A percentile compares a stretch with the other conserved stretches of the same genome.
Evolutionary conservation across 228 moss, liverwort and hornwort species (phyloP).

Genomic region (Sphagnum fallax): DNA sequence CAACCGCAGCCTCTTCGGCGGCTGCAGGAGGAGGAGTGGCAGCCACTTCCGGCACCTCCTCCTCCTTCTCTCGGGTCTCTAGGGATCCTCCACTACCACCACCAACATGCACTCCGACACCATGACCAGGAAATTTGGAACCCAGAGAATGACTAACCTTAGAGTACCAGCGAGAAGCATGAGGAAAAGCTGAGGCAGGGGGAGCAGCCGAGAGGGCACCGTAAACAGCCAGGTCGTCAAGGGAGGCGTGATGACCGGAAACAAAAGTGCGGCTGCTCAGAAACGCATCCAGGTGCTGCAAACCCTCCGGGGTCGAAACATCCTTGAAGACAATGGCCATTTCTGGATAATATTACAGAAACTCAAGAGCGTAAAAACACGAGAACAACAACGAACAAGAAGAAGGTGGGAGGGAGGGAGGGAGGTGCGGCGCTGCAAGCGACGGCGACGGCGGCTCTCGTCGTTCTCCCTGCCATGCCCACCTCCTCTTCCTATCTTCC

Average conservation of each 20-base stretch:
- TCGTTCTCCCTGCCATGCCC: too few species aligned
- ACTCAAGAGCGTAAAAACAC: too few species aligned
- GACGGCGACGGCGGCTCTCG: too few species aligned
- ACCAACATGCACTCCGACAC: conserved; percentile 28
- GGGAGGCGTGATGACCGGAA: conserved; percentile 27
- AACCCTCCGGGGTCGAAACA: conserved; percentile 25
- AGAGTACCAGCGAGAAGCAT: conserved; percentile 47
- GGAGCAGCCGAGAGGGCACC: conserved; percentile 25
- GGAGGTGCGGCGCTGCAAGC: too few species aligned
- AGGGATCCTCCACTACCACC: conserved; percentile 5
- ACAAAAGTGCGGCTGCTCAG: conserved; percentile 54
- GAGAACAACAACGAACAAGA: too few species aligned
- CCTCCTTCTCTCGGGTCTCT: not conserved
- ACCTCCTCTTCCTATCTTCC: too few species aligned
- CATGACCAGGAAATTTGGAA: conserved; percentile 31
- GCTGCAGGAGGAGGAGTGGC: conserved; percentile 19
- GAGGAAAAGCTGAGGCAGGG: conserved; percentile 11
- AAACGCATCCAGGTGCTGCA: conserved; percentile 51
- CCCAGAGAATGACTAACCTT: conserved; percentile 45
- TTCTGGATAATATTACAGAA: too few species aligned
- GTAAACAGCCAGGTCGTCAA: conserved; percentile 58
- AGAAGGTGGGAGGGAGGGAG: too few species aligned
- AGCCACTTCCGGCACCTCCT: conserved; percentile 1
- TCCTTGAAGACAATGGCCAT: conserved; percentile 45
- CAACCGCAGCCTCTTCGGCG: conserved; percentile 5